A percentile compares a stretch with the other conserved stretches of the same genome.
phyloP scores from a whole-genome alignment of 176 grass and related monocot species.

The Hyparrhenia diplandra region DNA sequence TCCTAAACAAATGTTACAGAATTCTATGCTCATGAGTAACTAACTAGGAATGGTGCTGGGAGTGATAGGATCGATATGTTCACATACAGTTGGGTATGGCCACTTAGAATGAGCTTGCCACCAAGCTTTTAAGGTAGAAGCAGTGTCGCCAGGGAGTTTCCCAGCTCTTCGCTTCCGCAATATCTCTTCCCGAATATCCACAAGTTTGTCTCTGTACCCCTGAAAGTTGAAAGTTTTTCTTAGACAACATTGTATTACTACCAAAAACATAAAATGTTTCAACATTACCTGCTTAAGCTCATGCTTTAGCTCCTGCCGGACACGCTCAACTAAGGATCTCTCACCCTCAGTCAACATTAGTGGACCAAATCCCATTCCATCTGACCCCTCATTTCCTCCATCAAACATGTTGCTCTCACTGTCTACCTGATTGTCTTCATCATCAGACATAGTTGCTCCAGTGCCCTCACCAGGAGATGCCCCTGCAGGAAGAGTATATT shows the following conservation, averaged over 20 bases:
- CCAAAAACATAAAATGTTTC: background rate
- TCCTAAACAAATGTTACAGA: conserved; percentile 42
- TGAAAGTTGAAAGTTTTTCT: conserved; percentile 27
- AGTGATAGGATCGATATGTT: background rate
- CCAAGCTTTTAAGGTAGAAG: conserved; percentile 86
- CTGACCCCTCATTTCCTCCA: conserved; percentile 64
- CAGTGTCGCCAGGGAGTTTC: conserved; percentile 89
- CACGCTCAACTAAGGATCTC: conserved; percentile 91
- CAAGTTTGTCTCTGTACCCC: conserved; percentile 95
- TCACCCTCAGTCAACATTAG: conserved; percentile 91
- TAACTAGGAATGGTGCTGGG: background rate
- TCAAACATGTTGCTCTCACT: conserved; percentile 79
- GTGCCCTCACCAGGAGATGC: conserved; percentile 94
- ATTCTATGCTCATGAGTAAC: background rate
- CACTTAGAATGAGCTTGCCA: conserved; percentile 97
- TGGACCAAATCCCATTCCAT: conserved; percentile 89
- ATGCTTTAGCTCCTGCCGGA: conserved; percentile 83
- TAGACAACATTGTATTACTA: background rate
- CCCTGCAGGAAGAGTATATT: conserved; percentile 35
- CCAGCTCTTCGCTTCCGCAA: conserved; percentile 92
- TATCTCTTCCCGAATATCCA: conserved; percentile 96
- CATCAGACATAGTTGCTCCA: conserved; percentile 96
- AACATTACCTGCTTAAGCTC: conserved; percentile 89
- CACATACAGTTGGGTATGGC: conserved; percentile 91
- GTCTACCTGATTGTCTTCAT: conserved; percentile 89